phyloP scores from a whole-genome alignment of 257 asterid genomes.

The Eustoma russellianum region DNA sequence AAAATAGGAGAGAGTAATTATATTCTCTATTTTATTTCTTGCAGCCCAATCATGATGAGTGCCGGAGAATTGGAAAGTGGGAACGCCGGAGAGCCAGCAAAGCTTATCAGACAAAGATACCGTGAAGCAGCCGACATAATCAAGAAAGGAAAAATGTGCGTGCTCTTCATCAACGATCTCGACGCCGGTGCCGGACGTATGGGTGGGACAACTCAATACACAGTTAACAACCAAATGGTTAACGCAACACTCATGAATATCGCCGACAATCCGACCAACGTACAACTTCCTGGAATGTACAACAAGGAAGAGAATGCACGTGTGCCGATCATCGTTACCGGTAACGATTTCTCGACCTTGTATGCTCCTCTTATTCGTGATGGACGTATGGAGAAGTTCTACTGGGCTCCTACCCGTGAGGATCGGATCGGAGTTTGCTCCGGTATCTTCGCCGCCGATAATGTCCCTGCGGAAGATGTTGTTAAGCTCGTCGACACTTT shows the following conservation, averaged over 20 bases:
- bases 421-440: constrained; percentile 80
- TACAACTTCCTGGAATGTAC: constrained; percentile 93
- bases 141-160: constrained; percentile 77
- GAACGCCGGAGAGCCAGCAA: constrained; percentile 71
- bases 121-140: constrained; percentile 79
- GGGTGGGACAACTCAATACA: constrained; percentile 89
- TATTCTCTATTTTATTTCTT: constrained; percentile 5
- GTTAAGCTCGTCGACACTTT: constrained; percentile 62
- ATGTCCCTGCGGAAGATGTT: constrained; percentile 34
- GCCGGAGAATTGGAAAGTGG: constrained; percentile 76
- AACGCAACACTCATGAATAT: constrained; percentile 93
- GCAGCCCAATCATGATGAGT: constrained; percentile 90
- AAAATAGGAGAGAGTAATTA: too few species aligned
- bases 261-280: constrained; percentile 79
- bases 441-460: constrained; percentile 68
- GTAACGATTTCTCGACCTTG: constrained; percentile 77
- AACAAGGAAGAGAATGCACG: constrained; percentile 87
- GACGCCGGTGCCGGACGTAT: constrained; percentile 89
- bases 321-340: constrained; percentile 73
- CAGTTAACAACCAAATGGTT: constrained; percentile 91
- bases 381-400: constrained; percentile 95
- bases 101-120: constrained; percentile 57
- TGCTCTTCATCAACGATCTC: constrained; percentile 79
- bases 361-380: constrained; percentile 91
- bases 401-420: constrained; percentile 90